phyloP scores from a whole-genome alignment of 352 stramenopile species.

The Pythium vanterpoolii region DNA sequence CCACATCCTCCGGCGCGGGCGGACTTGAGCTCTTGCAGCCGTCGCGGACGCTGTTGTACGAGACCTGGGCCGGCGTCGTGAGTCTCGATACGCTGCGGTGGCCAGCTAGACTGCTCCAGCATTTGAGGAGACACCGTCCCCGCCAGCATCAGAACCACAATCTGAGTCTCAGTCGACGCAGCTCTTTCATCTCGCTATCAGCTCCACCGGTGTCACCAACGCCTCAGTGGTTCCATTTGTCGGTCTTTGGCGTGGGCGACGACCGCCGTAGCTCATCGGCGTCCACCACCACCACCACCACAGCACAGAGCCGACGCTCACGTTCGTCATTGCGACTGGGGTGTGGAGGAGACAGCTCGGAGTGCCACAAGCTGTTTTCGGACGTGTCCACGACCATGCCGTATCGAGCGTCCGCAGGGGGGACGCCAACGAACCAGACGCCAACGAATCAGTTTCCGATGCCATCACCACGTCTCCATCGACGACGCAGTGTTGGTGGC shows the following conservation, averaged over 20 bases:
- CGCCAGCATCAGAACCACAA: too few relatives aligned
- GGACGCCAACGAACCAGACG: neutral
- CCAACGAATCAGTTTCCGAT: neutral
- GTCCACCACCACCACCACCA: slow-evolving; percentile 16
- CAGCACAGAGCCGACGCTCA: neutral
- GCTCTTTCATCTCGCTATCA: too few relatives aligned
- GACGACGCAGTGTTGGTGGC: slow-evolving; percentile 25
- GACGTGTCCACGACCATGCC: slow-evolving; percentile 8
- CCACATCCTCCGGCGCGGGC: too few relatives aligned
- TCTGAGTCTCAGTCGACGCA: too few relatives aligned
- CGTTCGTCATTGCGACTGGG: neutral
- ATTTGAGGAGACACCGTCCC: slow-evolving; percentile 12
- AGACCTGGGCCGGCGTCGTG: slow-evolving; percentile 33
- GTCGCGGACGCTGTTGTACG: slow-evolving; percentile 41
- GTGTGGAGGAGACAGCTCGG: neutral
- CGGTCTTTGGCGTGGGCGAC: slow-evolving; percentile 6
- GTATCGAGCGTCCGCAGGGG: neutral
- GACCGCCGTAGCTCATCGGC: slow-evolving; percentile 22
- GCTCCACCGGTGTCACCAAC: too few relatives aligned
- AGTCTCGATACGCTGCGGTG: slow-evolving; percentile 29
- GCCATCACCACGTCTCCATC: slow-evolving; percentile 8
- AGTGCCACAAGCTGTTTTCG: slow-evolving; percentile 23
- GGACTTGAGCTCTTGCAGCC: slow-evolving; percentile 43
- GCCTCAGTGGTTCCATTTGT: slow-evolving; percentile 15
- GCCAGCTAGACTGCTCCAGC: slow-evolving; percentile 23